Evolutionary conservation across 495 filamentous ascomycete species (phyloP).

Genomic region (Wilcoxina mikolae): DNA sequence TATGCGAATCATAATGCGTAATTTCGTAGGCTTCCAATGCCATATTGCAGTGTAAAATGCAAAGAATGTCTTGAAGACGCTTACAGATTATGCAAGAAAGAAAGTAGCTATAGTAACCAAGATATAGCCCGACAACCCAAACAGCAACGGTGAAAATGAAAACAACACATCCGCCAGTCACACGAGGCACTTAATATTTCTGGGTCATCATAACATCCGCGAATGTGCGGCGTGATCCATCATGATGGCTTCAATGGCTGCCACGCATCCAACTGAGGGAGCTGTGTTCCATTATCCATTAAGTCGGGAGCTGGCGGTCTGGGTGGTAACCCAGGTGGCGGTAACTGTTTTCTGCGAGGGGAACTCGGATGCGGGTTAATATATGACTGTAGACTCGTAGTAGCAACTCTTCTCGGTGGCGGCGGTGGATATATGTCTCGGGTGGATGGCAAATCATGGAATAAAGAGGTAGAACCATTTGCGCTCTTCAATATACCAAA

Average conservation of each 20-base stretch:
- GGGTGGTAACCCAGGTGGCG: background rate
- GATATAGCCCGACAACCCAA: too few relatives aligned
- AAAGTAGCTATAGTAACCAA: too few relatives aligned
- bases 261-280: background rate
- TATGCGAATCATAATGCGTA: too few relatives aligned
- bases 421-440: constrained; percentile 4
- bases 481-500: background rate
- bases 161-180: too few relatives aligned
- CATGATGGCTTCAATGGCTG: constrained; percentile 1
- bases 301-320: background rate
- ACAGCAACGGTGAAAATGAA: too few relatives aligned
- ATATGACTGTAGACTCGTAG: background rate
- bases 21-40: too few relatives aligned
- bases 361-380: background rate
- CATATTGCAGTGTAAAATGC: too few relatives aligned
- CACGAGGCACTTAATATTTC: too few relatives aligned
- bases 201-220: too few relatives aligned
- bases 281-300: constrained; percentile 1
- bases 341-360: background rate
- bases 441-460: background rate
- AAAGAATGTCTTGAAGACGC: too few relatives aligned
- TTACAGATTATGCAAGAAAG: too few relatives aligned
- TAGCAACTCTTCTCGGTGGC: constrained; percentile 15
- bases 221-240: too few relatives aligned
- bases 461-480: constrained; percentile 1